These are phyloP conservation scores for Berberis thunbergii DNA, from an alignment of 164 flowering plant genomes.

Conservation along the genomic window DNA sequence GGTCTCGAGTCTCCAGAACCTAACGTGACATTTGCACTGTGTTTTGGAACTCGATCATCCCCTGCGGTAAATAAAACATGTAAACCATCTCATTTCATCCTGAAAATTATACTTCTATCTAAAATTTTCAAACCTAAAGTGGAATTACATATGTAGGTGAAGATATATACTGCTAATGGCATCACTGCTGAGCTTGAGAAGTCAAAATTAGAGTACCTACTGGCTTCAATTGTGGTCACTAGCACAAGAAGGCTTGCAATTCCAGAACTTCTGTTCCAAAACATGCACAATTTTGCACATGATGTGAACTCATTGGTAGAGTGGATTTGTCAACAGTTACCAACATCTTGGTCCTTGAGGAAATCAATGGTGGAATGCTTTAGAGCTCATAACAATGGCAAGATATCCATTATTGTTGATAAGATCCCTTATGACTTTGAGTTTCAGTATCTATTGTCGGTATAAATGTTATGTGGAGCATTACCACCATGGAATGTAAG, in stretches of 20 bases:
- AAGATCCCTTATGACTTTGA: constrained; percentile 70
- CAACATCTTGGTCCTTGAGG: constrained; percentile 67
- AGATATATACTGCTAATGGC: constrained; percentile 68
- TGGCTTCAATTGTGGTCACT: constrained; percentile 74
- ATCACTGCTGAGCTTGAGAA: constrained; percentile 60
- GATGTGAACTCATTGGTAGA: constrained; percentile 48
- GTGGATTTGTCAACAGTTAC: constrained; percentile 82
- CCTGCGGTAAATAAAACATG: constrained; percentile 57
- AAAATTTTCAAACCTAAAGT: background rate
- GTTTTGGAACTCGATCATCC: constrained; percentile 80
- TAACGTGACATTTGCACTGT: constrained; percentile 72
- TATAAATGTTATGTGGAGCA: constrained; percentile 7
- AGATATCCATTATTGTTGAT: constrained; percentile 30
- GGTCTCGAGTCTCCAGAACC: constrained; percentile 63
- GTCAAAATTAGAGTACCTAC: constrained; percentile 82
- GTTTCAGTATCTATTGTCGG: constrained; percentile 61
- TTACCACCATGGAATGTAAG: background rate
- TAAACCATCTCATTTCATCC: background rate
- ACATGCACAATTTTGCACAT: constrained; percentile 49
- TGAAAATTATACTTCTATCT: too few relatives aligned
- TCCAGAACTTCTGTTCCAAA: constrained; percentile 57
- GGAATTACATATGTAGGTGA: constrained; percentile 38
- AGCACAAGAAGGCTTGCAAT: constrained; percentile 45
- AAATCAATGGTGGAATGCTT: constrained; percentile 79
- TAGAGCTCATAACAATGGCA: constrained; percentile 32